Evolutionary conservation across 2,329 filamentous ascomycete species (phyloP).

Genomic region (Ophiostoma novo-ulmi): DNA sequence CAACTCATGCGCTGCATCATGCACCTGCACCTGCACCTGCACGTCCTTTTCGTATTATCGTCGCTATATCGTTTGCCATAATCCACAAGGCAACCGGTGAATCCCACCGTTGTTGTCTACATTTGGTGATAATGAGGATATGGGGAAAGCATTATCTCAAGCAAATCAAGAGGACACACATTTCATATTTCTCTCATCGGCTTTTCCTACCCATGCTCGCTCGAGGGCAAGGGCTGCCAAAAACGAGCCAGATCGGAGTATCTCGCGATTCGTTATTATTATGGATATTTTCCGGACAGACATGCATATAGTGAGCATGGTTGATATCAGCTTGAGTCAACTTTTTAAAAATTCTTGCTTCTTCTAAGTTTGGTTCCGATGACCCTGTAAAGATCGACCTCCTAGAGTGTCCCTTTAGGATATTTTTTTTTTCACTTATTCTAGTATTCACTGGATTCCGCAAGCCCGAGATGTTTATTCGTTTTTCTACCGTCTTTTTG

Average conservation of each 20-base stretch:
- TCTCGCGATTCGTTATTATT: neutral
- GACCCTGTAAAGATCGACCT: neutral
- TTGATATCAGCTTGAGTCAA: neutral
- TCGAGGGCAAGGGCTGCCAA: neutral
- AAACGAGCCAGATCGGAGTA: neutral
- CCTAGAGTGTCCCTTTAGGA: too few species aligned
- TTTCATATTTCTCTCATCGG: neutral
- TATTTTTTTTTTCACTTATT: neutral
- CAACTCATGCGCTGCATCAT: conserved; percentile 5
- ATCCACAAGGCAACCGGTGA: conserved; percentile 1
- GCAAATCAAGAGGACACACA: neutral
- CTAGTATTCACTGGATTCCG: neutral
- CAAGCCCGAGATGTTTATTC: neutral
- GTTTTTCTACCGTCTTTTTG: neutral
- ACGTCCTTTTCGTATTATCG: neutral
- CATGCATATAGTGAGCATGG: neutral
- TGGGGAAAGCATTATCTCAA: neutral
- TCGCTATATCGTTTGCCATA: neutral
- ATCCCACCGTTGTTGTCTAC: neutral
- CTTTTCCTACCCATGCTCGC: neutral
- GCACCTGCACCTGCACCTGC: neutral
- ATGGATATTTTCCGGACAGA: neutral
- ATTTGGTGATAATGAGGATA: neutral
- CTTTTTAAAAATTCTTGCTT: neutral
- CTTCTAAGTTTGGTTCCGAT: neutral